Percentiles rank a stretch among this genome's conserved stretches.
Conservation (phyloP, 2,329 filamentous ascomycete genomes). For the Pyricularia sp. region DNA sequence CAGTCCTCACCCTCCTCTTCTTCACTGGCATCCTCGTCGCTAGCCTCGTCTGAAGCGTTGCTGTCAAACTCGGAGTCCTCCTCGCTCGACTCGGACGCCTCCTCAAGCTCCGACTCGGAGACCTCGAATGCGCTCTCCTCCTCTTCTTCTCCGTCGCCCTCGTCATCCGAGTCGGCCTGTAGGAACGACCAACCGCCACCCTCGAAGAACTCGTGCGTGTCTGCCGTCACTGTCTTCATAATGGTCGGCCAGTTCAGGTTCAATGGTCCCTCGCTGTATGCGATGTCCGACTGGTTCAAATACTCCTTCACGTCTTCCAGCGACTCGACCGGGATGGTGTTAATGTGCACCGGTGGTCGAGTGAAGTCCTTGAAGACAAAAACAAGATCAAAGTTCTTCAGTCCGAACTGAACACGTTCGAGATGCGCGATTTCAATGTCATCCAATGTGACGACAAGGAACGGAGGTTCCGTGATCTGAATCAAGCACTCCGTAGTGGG, state of each 20-base stretch:
- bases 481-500: constrained; percentile 96
- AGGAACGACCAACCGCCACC: constrained; percentile 96
- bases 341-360: constrained; percentile 84
- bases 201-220: constrained; percentile 89
- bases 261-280: constrained; percentile 86
- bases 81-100: constrained; percentile 64
- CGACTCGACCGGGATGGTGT: constrained; percentile 94
- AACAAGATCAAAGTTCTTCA: constrained; percentile 98
- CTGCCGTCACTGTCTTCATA: constrained; percentile 95
- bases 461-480: constrained; percentile 92
- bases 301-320: constrained; percentile 96
- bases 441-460: constrained; percentile 88
- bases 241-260: constrained; percentile 99
- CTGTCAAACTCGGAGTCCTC: constrained; percentile 92
- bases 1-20: constrained; percentile 81
- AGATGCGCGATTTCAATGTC: constrained; percentile 95
- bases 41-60: constrained; percentile 74
- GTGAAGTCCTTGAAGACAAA: constrained; percentile 98
- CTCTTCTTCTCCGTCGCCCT: constrained; percentile 66
- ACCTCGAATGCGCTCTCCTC: constrained; percentile 92
- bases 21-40: constrained; percentile 66
- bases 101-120: constrained; percentile 76
- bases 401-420: constrained; percentile 89
- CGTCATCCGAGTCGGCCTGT: constrained; percentile 77
- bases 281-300: constrained; percentile 91